A percentile compares a stretch with the other conserved stretches of the same genome.
Evolutionary conservation across 192 early-diverging fungal genomes (phyloP).

Genomic region (Mortierella alpina): DNA sequence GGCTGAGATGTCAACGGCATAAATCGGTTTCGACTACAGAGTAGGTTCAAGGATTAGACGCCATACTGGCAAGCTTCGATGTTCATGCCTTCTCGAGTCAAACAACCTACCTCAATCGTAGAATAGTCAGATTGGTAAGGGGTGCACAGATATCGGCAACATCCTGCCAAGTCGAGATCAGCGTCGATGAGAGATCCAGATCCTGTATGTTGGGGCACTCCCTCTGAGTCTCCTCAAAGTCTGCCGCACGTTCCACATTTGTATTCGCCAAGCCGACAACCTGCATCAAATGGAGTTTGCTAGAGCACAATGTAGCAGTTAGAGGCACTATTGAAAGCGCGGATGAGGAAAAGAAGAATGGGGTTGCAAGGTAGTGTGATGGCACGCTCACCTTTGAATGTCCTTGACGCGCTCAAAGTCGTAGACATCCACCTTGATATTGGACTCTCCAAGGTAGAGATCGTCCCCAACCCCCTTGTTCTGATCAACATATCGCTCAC

Average conservation of each 20-base stretch:
- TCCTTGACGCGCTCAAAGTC: conserved; percentile 65
- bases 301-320: neutral
- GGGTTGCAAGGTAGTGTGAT: neutral
- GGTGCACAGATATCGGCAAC: conserved; percentile 59
- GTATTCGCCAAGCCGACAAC: conserved; percentile 55
- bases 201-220: conserved; percentile 59
- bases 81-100: neutral
- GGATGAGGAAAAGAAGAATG: neutral
- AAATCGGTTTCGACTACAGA: conserved; percentile 47
- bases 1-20: conserved; percentile 21
- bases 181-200: conserved; percentile 65
- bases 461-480: conserved; percentile 4
- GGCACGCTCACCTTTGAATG: conserved; percentile 50
- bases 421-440: conserved; percentile 61
- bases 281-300: conserved; percentile 45
- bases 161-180: conserved; percentile 60
- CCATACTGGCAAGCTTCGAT: neutral
- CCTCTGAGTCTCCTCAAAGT: conserved; percentile 49
- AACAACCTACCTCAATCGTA: conserved; percentile 61
- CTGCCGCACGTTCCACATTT: conserved; percentile 49
- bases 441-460: conserved; percentile 56
- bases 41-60: neutral
- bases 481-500: conserved; percentile 55
- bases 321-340: neutral
- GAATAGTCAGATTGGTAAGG: conserved; percentile 47